phyloP scores from a whole-genome alignment of 768 basidiomycete genomes.

The Gloeopeniophorella convolvens region DNA sequence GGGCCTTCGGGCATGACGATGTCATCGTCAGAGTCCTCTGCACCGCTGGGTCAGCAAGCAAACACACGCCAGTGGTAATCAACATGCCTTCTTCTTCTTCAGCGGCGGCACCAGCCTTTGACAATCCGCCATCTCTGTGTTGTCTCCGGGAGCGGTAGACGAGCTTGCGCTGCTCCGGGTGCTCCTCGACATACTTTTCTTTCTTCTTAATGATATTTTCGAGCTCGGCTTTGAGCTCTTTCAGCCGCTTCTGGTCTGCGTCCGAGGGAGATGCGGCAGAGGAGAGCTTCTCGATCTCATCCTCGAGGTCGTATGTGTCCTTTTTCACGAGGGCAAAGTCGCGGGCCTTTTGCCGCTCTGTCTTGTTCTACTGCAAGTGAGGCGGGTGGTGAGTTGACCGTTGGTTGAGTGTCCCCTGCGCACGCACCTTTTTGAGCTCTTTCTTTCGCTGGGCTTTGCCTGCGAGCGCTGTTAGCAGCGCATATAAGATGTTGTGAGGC shows the following conservation, averaged over 20 bases:
- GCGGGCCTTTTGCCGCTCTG: constrained; percentile 68
- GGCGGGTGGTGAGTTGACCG: not conserved
- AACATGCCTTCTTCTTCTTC: constrained; percentile 43
- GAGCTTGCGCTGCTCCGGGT: constrained; percentile 85
- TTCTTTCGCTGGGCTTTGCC: constrained; percentile 92
- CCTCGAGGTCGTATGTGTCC: constrained; percentile 82
- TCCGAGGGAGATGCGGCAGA: constrained; percentile 35
- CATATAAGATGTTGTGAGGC: not conserved
- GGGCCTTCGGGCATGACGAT: constrained; percentile 59
- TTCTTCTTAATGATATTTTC: constrained; percentile 81
- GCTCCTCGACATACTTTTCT: constrained; percentile 85
- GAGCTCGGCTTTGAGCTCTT: constrained; percentile 69
- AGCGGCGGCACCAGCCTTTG: constrained; percentile 32
- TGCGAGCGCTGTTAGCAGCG: constrained; percentile 28
- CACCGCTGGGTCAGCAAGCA: not conserved
- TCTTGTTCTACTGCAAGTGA: constrained; percentile 77
- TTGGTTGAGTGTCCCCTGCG: not conserved
- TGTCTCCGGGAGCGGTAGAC: constrained; percentile 60
- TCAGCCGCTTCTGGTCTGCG: constrained; percentile 60
- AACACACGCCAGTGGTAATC: not conserved
- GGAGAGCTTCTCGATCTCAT: constrained; percentile 68
- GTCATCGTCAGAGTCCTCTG: constrained; percentile 44
- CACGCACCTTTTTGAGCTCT: constrained; percentile 85
- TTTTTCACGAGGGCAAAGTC: constrained; percentile 93
- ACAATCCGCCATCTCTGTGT: constrained; percentile 32